phyloP scores from a whole-genome alignment of 192 early-diverging fungal species.

The Backusella morwellensis region DNA sequence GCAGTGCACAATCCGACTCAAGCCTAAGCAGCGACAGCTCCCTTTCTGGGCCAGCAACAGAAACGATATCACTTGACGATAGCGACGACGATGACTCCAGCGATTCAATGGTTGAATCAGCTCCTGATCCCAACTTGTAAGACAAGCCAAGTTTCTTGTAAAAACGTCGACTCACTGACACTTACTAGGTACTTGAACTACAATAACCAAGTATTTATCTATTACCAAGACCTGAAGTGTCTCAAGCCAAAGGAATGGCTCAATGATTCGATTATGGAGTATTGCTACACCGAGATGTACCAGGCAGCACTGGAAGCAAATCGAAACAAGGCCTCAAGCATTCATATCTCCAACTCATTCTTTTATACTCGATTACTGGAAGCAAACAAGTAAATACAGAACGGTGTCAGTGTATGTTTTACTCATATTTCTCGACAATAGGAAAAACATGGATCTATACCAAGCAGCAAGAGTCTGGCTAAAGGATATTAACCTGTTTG shows the following conservation, averaged over 20 bases:
- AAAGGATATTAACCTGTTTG: neutral
- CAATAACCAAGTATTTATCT: neutral
- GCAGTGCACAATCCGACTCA: neutral
- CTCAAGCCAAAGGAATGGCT: neutral
- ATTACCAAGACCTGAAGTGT: neutral
- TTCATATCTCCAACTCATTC: neutral
- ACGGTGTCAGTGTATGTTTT: neutral
- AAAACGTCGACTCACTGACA: neutral
- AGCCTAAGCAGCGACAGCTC: neutral
- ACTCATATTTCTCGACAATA: neutral
- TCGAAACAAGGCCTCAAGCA: neutral
- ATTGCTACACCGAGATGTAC: neutral
- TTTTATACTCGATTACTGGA: neutral
- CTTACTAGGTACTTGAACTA: neutral
- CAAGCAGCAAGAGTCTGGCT: neutral
- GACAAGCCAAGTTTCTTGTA: neutral
- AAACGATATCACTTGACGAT: neutral
- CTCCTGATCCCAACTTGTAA: neutral
- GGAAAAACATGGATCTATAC: neutral
- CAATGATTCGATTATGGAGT: neutral
- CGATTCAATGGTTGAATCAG: neutral
- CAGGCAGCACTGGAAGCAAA: neutral
- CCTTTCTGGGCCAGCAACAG: neutral
- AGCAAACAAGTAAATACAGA: neutral
- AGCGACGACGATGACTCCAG: neutral